Percentiles rank a stretch among this genome's conserved stretches.
These are phyloP conservation scores for grape (Vitis vinifera) DNA, from an alignment of 164 flowering plant genomes.

Conservation along the genomic window DNA sequence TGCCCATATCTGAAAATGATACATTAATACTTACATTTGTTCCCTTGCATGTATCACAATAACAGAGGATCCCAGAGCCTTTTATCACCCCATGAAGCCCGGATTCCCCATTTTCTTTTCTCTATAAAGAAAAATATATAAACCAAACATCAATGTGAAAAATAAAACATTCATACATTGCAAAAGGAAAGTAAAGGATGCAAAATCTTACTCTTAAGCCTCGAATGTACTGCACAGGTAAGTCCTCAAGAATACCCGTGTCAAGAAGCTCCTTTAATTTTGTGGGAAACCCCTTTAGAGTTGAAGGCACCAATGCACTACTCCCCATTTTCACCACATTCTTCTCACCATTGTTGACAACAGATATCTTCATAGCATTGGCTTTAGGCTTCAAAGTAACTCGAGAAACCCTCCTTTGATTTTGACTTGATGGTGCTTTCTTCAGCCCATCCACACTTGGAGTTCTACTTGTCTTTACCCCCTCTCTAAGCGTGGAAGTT, in stretches of 20 bases:
- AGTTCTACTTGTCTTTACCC: too few relatives aligned
- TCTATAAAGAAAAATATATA: slow-evolving; percentile 8
- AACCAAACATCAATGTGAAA: slow-evolving; percentile 1
- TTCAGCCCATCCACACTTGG: neutral
- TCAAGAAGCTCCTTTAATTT: slow-evolving; percentile 62
- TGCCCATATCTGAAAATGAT: neutral
- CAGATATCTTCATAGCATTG: neutral
- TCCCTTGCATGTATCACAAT: slow-evolving; percentile 62
- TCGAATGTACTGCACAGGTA: slow-evolving; percentile 46
- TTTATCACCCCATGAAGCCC: slow-evolving; percentile 60
- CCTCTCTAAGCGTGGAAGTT: neutral
- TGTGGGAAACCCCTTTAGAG: slow-evolving; percentile 35
- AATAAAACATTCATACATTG: neutral
- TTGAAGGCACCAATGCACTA: neutral
- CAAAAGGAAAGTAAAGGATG: neutral
- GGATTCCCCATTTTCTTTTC: slow-evolving; percentile 14
- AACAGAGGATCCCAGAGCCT: slow-evolving; percentile 67
- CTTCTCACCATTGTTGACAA: slow-evolving; percentile 3
- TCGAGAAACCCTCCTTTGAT: slow-evolving; percentile 36
- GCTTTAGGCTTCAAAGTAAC: slow-evolving; percentile 18
- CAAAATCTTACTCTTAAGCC: slow-evolving; percentile 45
- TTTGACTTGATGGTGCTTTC: slow-evolving; percentile 14
- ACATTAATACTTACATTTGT: slow-evolving; percentile 37
- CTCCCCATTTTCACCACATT: slow-evolving; percentile 26
- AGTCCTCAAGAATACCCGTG: slow-evolving; percentile 74